These are phyloP conservation scores for Lotus japonicus DNA, from an alignment of 306 rosid species.

Conservation along the genomic window DNA sequence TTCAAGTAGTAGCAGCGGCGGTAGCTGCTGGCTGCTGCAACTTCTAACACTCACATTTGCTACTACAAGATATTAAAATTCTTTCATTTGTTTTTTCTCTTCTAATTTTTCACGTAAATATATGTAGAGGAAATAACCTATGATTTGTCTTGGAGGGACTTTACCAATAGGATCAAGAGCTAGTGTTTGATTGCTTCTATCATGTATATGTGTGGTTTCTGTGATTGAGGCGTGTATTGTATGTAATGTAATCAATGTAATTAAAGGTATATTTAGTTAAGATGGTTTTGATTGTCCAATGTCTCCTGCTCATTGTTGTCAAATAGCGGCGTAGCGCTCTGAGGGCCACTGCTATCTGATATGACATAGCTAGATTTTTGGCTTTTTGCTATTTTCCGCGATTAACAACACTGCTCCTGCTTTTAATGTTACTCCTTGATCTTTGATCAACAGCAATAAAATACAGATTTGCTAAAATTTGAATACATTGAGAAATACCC, in stretches of 20 bases:
- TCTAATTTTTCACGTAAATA: neutral
- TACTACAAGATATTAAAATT: slow-evolving; percentile 7
- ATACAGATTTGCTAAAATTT: neutral
- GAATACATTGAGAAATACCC: neutral
- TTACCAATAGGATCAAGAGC: slow-evolving; percentile 18
- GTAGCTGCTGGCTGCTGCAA: slow-evolving; percentile 24
- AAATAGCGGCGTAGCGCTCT: no score
- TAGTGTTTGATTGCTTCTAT: slow-evolving; percentile 2
- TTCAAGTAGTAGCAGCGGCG: slow-evolving; percentile 13
- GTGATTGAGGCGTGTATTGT: slow-evolving; percentile 20
- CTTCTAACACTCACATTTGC: slow-evolving; percentile 13
- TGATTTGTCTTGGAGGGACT: slow-evolving; percentile 5
- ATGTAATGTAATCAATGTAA: neutral
- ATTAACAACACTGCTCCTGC: no score
- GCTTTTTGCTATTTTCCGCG: no score
- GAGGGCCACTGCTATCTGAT: no score
- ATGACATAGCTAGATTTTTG: no score
- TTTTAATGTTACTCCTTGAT: neutral
- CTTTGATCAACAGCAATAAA: neutral
- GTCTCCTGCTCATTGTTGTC: no score
- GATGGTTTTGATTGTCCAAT: neutral
- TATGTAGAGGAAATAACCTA: slow-evolving; percentile 17
- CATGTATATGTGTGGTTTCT: slow-evolving; percentile 8
- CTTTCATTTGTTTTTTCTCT: slow-evolving; percentile 15
- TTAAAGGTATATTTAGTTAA: neutral